Evolutionary conservation across 2,329 filamentous ascomycete genomes (phyloP).

Genomic region (Myriosclerotinia curreyana): DNA sequence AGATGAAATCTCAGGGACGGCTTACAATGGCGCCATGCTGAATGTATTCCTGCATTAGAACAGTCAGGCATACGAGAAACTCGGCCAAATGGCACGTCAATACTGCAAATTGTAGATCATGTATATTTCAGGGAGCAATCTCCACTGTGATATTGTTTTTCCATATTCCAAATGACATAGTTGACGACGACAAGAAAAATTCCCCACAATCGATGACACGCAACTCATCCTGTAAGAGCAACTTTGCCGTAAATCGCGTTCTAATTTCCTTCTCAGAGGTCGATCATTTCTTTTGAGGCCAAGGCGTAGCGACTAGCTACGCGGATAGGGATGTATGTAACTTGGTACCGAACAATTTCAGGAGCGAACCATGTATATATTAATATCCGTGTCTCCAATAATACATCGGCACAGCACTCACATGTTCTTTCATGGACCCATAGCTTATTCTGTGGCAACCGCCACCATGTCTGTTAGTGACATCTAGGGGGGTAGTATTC

Average conservation of each 20-base stretch:
- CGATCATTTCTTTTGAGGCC: neutral
- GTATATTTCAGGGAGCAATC: neutral
- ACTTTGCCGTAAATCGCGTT: neutral
- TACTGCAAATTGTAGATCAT: neutral
- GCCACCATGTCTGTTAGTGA: constrained; percentile 16
- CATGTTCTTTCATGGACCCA: constrained; percentile 11
- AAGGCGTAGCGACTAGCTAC: neutral
- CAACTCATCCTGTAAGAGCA: neutral
- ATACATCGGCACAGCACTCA: constrained; percentile 6
- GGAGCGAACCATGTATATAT: neutral
- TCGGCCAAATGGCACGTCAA: neutral
- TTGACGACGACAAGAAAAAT: neutral
- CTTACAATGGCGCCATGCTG: constrained; percentile 2
- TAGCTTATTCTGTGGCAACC: neutral
- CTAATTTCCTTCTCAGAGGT: neutral
- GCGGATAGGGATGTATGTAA: neutral
- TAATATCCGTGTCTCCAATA: constrained; percentile 3
- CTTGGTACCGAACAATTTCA: constrained; percentile 1
- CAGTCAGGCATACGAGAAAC: neutral
- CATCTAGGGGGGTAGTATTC: neutral
- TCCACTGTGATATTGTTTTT: neutral
- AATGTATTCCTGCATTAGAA: neutral
- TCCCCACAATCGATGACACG: neutral
- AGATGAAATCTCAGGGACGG: constrained; percentile 10
- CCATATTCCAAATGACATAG: neutral